Conservation (phyloP, 306 rosid species). For the Malus sieversii region DNA sequence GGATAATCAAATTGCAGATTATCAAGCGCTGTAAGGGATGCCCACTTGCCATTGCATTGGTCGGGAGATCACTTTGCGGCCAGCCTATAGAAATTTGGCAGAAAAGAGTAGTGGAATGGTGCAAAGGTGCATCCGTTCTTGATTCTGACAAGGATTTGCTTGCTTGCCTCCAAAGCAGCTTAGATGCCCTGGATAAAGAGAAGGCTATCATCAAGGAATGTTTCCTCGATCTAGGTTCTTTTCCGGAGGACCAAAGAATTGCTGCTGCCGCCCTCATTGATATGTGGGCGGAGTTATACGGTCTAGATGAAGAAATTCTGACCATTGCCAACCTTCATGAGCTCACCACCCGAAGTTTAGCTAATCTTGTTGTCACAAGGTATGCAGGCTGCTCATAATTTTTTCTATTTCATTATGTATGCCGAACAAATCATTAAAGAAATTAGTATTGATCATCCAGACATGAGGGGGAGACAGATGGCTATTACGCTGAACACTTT, state of each 20-base stretch:
- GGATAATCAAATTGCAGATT: slow-evolving; percentile 33
- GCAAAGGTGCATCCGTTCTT: slow-evolving; percentile 22
- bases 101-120: slow-evolving; percentile 12
- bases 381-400: slow-evolving; percentile 4
- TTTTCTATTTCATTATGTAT: not conserved
- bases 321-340: slow-evolving; percentile 31
- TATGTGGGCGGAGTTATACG: slow-evolving; percentile 43
- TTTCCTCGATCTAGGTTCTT: slow-evolving; percentile 46
- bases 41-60: slow-evolving; percentile 45
- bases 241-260: slow-evolving; percentile 58
- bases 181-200: slow-evolving; percentile 23
- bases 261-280: slow-evolving; percentile 47
- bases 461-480: slow-evolving; percentile 20
- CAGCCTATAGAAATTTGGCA: slow-evolving; percentile 23
- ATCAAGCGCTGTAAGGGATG: slow-evolving; percentile 39
- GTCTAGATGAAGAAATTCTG: slow-evolving; percentile 23
- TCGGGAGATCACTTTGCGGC: slow-evolving; percentile 32
- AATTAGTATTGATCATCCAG: slow-evolving; percentile 20
- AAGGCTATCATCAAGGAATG: slow-evolving; percentile 29
- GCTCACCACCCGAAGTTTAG: slow-evolving; percentile 25
- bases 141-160: slow-evolving; percentile 16
- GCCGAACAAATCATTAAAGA: not conserved
- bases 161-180: slow-evolving; percentile 34
- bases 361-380: slow-evolving; percentile 42
- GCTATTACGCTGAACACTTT: slow-evolving; percentile 43